Base-by-base conservation (phyloP, 331 rosid species). In the Saraca asoca region DNA sequence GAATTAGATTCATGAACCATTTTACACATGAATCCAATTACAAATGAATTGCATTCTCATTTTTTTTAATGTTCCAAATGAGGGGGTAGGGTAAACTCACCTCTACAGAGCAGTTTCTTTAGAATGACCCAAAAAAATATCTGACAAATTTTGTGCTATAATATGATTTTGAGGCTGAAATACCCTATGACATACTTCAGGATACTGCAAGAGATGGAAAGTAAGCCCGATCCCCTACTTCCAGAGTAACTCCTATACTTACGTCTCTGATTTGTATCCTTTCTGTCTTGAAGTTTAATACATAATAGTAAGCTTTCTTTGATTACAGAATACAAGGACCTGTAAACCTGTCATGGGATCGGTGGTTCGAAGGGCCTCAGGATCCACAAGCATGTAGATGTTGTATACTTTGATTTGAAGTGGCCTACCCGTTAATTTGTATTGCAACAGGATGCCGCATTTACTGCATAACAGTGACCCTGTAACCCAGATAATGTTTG, bases 331-430 rank as follows among this genome's bases (percentile, higher is more conserved):
- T 78, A 59, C 81, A 46, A 64, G 95, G 92, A 35, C 92, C 91
- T 24, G 37, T 80, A 80, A 80, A 78, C 76, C 78, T 78, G 29
- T 35, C 52, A 59, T 90, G 94, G 97, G 84, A 88, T 77, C 82
- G 84, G 71, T 91, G 97, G 97, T 91, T 88, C 63, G 97, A 91
- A 71, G 93, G 93, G 42, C 83, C 97, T 51, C 87, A 79, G 69
- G 85, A 85, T 62, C 54, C 85, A 35, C 87, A 68, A 70, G 78
- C 81, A 12, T 91, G 97, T 77, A 70, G 84, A 61, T 91, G 97
- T 75, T 34, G 61, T 74, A 84, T 88, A 77, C 88, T 88, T 69
- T 88, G 82, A 88, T 59, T 49, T 63, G 73, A 66, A 63, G 81
- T 71, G 18, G 35, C 58, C 48, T 63, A 14, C 29, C 51, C 62